These are phyloP conservation scores for Saccharomyces hybrid DNA, from an alignment of 1,139 yeast genomes.

Conservation along the genomic window DNA sequence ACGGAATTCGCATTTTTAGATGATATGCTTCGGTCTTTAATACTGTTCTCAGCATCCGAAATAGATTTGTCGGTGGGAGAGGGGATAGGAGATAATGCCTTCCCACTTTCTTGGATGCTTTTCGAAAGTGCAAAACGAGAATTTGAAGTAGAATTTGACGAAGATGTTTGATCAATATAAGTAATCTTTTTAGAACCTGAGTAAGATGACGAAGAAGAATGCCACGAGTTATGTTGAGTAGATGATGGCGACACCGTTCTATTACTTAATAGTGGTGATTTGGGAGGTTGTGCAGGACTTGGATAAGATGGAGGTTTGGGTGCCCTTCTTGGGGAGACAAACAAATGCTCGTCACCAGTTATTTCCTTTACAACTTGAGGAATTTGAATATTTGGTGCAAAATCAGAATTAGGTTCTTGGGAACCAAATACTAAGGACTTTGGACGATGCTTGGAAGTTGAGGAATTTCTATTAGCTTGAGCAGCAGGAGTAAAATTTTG, in stretches of 20 bases:
- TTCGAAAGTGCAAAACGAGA: background rate
- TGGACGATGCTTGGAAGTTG: conserved; percentile 12
- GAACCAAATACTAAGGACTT: conserved; percentile 8
- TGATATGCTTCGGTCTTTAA: background rate
- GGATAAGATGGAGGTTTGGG: conserved; percentile 51
- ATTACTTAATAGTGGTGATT: conserved; percentile 23
- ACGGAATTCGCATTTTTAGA: background rate
- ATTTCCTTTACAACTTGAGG: conserved; percentile 18
- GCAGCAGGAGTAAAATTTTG: background rate
- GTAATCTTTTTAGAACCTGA: conserved; percentile 11
- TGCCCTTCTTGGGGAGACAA: conserved; percentile 56
- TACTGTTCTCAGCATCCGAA: background rate
- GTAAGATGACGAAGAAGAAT: conserved; percentile 22
- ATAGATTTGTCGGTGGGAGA: background rate
- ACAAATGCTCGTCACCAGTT: conserved; percentile 21
- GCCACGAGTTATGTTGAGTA: conserved; percentile 8
- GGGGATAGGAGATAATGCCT: background rate
- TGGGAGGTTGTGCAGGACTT: no score
- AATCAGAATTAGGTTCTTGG: conserved; percentile 6
- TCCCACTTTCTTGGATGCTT: background rate
- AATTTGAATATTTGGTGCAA: conserved; percentile 16
- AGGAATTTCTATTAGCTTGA: background rate
- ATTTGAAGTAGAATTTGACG: background rate
- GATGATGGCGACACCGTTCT: conserved; percentile 5
- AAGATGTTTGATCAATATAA: background rate